phyloP scores from a whole-genome alignment of 768 basidiomycete genomes.

The Kwoniella pini region DNA sequence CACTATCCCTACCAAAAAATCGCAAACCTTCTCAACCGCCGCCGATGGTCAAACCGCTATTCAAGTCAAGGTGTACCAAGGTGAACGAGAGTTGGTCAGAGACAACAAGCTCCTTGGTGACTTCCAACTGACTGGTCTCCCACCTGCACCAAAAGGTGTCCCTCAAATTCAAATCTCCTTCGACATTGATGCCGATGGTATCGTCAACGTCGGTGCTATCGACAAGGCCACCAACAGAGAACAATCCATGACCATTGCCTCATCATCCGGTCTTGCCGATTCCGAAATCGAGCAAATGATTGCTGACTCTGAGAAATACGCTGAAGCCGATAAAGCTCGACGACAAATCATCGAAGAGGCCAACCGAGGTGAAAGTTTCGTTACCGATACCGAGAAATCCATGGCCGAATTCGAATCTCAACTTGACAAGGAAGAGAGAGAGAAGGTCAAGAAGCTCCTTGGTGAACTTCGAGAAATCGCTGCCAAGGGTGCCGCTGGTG shows the following conservation, averaged over 20 bases:
- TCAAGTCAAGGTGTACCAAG: constrained; percentile 99
- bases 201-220: constrained; percentile 96
- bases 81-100: constrained; percentile 95
- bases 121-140: constrained; percentile 98
- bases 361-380: constrained; percentile 94
- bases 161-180: constrained; percentile 88
- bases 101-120: constrained; percentile 99
- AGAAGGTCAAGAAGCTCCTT: constrained; percentile 86
- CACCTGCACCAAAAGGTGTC: constrained; percentile 63
- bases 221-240: constrained; percentile 60
- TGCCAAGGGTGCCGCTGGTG: constrained; percentile 83
- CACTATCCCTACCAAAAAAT: constrained; percentile 99
- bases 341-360: constrained; percentile 88
- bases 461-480: constrained; percentile 84
- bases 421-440: constrained; percentile 85
- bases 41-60: constrained; percentile 99
- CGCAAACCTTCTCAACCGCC: constrained; percentile 96
- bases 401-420: constrained; percentile 98
- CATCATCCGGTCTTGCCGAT: constrained; percentile 92
- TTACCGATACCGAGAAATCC: constrained; percentile 93
- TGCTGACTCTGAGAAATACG: constrained; percentile 86
- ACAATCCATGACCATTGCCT: constrained; percentile 72
- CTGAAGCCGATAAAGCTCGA: constrained; percentile 88
- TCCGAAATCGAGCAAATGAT: constrained; percentile 98
- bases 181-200: constrained; percentile 88